These are phyloP conservation scores for Suillus hirtellus DNA, from an alignment of 768 basidiomycete genomes.

Conservation along the genomic window DNA sequence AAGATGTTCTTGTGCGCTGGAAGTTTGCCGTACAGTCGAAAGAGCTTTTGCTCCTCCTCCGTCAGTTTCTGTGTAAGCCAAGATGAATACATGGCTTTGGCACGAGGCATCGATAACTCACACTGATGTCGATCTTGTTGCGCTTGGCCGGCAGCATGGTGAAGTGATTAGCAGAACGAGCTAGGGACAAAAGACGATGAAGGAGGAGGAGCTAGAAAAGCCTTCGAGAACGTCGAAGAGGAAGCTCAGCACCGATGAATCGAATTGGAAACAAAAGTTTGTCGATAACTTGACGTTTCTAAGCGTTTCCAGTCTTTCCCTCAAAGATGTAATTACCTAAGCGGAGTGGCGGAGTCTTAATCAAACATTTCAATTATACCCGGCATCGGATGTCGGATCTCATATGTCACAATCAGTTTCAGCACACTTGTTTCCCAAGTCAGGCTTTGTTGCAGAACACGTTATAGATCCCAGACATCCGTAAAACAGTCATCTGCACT, in stretches of 20 bases:
- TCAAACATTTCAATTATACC: slow-evolving; percentile 7
- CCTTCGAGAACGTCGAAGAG: slow-evolving; percentile 14
- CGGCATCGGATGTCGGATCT: slow-evolving; percentile 20
- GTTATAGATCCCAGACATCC: slow-evolving; percentile 17
- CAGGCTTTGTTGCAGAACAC: slow-evolving; percentile 8
- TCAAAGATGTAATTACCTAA: slow-evolving; percentile 21
- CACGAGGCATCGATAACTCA: slow-evolving; percentile 40
- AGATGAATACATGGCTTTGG: slow-evolving; percentile 15
- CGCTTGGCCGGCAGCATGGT: slow-evolving; percentile 74
- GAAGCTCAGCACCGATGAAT: slow-evolving; percentile 3
- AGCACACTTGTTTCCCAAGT: slow-evolving; percentile 6
- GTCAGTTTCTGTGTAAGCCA: slow-evolving; percentile 60
- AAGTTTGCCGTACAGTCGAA: slow-evolving; percentile 91
- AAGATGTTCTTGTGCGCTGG: slow-evolving; percentile 93
- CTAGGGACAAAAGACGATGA: slow-evolving; percentile 15
- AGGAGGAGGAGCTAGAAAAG: slow-evolving; percentile 31
- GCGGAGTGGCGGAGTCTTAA: slow-evolving; percentile 33
- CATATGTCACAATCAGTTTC: slow-evolving; percentile 30
- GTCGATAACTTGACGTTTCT: slow-evolving; percentile 14
- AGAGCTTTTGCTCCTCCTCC: slow-evolving; percentile 91
- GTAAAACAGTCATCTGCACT: slow-evolving; percentile 7
- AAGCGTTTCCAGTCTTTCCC: slow-evolving; percentile 11
- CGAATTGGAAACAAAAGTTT: slow-evolving; percentile 3
- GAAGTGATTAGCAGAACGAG: slow-evolving; percentile 17
- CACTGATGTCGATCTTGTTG: slow-evolving; percentile 95